Evolutionary conservation across 1,284 basidiomycete genomes (phyloP).

Genomic region (Pyrrhoderma lamaoense): DNA sequence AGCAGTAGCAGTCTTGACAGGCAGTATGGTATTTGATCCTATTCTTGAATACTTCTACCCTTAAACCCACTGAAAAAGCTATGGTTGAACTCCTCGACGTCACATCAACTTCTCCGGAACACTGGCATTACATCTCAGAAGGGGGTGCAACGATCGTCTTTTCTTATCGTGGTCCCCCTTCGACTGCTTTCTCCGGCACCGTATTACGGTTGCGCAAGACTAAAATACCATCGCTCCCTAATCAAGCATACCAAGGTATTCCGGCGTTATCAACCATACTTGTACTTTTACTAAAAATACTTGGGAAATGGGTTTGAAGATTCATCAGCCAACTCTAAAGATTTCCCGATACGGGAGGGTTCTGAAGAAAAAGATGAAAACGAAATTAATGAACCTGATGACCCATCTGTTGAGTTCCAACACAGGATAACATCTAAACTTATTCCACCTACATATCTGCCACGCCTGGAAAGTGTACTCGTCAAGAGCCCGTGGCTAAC

Average conservation of each 20-base stretch:
- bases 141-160: constrained; percentile 88
- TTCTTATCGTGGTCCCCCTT: constrained; percentile 55
- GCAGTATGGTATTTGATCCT: too few relatives aligned
- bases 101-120: constrained; percentile 34
- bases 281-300: neutral
- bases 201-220: constrained; percentile 71
- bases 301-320: neutral
- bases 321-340: neutral
- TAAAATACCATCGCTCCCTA: constrained; percentile 15
- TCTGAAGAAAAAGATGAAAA: constrained; percentile 12
- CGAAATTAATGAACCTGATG: constrained; percentile 41
- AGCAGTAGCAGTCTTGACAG: too few relatives aligned
- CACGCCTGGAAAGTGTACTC: constrained; percentile 43
- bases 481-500: constrained; percentile 59
- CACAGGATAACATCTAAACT: constrained; percentile 49
- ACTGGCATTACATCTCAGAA: constrained; percentile 85
- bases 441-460: constrained; percentile 51
- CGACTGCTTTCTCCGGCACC: constrained; percentile 46
- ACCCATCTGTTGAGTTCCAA: constrained; percentile 59
- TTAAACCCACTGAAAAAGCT: too few relatives aligned
- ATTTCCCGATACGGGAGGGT: constrained; percentile 2
- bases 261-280: constrained; percentile 1
- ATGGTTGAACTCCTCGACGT: neutral
- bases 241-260: constrained; percentile 13
- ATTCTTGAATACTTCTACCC: too few relatives aligned